Base-by-base conservation (phyloP, 2,329 filamentous ascomycete genomes). In the Exophiala phaeomuriformis region DNA sequence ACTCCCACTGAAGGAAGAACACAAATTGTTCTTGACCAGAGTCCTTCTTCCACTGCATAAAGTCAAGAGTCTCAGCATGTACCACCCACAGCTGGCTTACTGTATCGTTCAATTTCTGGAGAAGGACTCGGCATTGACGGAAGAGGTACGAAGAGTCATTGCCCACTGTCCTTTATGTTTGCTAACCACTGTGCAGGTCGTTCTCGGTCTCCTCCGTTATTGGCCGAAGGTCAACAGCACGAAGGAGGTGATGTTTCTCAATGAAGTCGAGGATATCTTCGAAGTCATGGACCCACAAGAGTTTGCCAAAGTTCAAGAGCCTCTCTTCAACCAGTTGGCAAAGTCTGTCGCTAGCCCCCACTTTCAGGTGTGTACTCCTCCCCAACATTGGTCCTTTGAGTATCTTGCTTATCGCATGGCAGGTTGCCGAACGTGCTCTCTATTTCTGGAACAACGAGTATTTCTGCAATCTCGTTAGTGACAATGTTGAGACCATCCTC, bases 371-470 rank as follows among this genome's bases (percentile, higher is more conserved):
- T 42, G 71, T 30, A 19, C 19, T 19, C 33, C 9, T 4, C 3
- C 5, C 3, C 5, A 8, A 31, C 10, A 19, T 40, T 27, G 5
- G 6, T 9, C 3, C 5, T 47, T 32, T 32, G 31, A 28, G 27
- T 44, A n/a, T 45, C 19, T 32, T 5, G 6, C 50, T 57, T 9
- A 51, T 39, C n/a, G 28, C 10, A 37, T 41, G 19, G 33, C 57
- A 83, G 80, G 93, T 98, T 54, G 93, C 93, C 12, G 93, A 98
- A 74, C 84, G 93, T 61, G 93, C 93, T 3, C 79, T 98, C 30
- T 98, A 98, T 74, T 98, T 98, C 76, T 98, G 93, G 93, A 98
- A 98, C 77, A 98, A 98, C 67, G 93, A 98, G 71, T 98, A 98
- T 71, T 98, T 98, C 74, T 98, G 93, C 77, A 98, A 97, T 67